Conservation (phyloP, 306 rosid species). For the Casuarina glauca region DNA sequence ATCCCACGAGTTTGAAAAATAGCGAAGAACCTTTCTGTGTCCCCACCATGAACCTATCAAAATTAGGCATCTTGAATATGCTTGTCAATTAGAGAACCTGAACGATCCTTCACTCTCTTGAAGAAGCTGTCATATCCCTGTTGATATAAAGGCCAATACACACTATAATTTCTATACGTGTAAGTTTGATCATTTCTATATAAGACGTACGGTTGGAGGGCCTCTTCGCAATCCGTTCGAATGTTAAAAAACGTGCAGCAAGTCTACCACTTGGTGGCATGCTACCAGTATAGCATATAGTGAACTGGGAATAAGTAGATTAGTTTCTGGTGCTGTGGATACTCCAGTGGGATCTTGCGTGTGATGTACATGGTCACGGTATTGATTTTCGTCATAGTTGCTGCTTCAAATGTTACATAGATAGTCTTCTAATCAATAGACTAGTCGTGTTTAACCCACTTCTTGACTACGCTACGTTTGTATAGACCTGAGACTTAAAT, state of each 20-base stretch:
- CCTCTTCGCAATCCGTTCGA: constrained; percentile 31
- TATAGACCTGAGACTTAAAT: no score
- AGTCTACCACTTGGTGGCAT: not conserved
- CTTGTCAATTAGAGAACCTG: constrained; percentile 41
- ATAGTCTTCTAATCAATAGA: no score
- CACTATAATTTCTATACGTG: constrained; percentile 76
- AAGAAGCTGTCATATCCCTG: constrained; percentile 68
- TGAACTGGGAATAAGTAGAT: no score
- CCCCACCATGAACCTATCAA: constrained; percentile 39
- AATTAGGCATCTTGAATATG: constrained; percentile 28
- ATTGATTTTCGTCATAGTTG: no score
- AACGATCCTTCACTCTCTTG: constrained; percentile 60
- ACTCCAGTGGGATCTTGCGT: not conserved
- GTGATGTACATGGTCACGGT: no score
- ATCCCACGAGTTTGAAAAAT: constrained; percentile 27
- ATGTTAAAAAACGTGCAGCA: constrained; percentile 26
- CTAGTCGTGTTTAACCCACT: no score
- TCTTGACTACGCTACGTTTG: no score
- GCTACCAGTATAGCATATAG: not conserved
- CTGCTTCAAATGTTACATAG: no score
- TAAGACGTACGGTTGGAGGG: constrained; percentile 90
- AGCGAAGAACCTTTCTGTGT: constrained; percentile 56
- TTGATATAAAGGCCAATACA: constrained; percentile 70
- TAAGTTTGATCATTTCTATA: constrained; percentile 71
- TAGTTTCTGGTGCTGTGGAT: not conserved